Percentiles rank a stretch among this genome's conserved stretches.
phyloP scores from a whole-genome alignment of 305 asterid genomes.

The Euphrasia arctica region DNA sequence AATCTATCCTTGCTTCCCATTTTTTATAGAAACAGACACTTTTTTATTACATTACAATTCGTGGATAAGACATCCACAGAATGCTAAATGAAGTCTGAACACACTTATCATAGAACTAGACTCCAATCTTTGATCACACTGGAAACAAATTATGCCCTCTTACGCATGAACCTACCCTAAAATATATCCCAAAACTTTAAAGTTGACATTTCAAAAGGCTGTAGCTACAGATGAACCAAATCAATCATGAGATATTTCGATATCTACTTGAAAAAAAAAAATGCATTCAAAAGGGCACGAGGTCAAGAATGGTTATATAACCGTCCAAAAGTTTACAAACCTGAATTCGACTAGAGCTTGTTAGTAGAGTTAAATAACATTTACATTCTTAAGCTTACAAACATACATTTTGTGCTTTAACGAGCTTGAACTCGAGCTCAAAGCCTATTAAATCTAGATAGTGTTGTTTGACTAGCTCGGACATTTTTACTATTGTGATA shows the following conservation, averaged over 20 bases:
- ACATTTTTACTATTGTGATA: no score
- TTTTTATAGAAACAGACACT: neutral
- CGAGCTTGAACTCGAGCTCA: no score
- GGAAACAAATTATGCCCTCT: neutral
- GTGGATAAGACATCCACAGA: neutral
- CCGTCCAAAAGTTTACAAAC: neutral
- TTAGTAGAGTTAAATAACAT: no score
- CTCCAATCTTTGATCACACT: neutral
- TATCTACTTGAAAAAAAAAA: no score
- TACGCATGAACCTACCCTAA: neutral
- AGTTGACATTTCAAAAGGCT: neutral
- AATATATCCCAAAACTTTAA: neutral
- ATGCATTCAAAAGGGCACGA: neutral
- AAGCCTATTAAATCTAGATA: no score
- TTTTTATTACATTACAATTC: neutral
- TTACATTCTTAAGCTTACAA: no score
- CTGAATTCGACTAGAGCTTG: no score
- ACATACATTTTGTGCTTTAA: no score
- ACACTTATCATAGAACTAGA: neutral
- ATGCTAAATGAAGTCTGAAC: neutral
- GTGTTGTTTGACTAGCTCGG: no score
- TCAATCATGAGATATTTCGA: neutral
- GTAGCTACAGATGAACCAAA: neutral
- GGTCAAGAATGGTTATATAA: neutral
- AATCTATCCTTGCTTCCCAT: neutral